Base-by-base conservation (phyloP, 257 asterid genomes). In the Salvia rosmarinus region DNA sequence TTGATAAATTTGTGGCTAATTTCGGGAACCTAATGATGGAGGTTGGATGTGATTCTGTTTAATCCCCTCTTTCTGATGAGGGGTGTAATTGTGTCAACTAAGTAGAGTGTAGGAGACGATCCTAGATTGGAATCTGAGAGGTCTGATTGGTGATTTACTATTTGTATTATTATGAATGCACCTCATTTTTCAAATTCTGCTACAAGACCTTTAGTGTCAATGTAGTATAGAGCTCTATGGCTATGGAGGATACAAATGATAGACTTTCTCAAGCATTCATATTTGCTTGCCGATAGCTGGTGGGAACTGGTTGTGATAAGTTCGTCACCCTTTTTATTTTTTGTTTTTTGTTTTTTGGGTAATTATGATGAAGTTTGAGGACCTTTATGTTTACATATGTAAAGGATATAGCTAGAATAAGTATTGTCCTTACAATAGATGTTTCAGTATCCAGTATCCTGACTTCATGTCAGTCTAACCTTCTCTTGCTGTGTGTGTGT, bases 11-110 rank as follows among this genome's bases (percentile, higher is more conserved):
- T 43, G 23, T 20, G 28, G 16, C 13, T 19, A 60, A 19, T 39
- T 67, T 57, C 16, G 43, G 55, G 9, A 44, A 74, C 60, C 52
- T 16, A 21, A 60, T 51, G 69, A 35, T 42, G n/a, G 56, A 72
- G 46, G 37, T 58, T 66, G 21, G 12, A 30, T 60, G 49, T 0
- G 61, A 60, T 8, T 51, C 42, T 67, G 46, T 40, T 30, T 34
- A 11, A 20, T 9, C 30, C 52, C 6, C 52, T 9, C 2, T 39
- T 16, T 39, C 4, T n/a, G 73, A 25, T 19, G 74, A 43, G 35
- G 28, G 43, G 20, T 60, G 35, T n/a, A 32, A 23, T 19, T 23
- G 51, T 25, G 35, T 44, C 61, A 74, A 17, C 6, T 34, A 10
- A 44, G 61, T 43, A 32, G 52, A 43, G 55, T 43, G 68, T 12